A percentile compares a stretch with the other conserved stretches of the same genome.
These are phyloP conservation scores for Funneliformis caledonium DNA, from an alignment of 371 early-diverging fungal species.

Conservation along the genomic window DNA sequence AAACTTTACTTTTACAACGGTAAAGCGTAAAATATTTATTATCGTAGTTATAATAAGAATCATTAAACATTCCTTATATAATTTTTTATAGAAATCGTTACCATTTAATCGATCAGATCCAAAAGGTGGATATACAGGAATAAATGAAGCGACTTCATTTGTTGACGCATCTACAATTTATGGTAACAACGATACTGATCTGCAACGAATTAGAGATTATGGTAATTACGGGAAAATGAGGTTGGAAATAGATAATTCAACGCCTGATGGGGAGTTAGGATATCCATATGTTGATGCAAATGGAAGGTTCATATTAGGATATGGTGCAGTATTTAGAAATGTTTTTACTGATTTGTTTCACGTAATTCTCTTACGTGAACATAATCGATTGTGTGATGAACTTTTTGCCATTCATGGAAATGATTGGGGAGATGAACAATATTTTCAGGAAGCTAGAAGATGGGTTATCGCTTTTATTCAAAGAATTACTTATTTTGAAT, in stretches of 20 bases:
- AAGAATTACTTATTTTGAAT: conserved; percentile 4
- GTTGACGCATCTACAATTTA: conserved; percentile 12
- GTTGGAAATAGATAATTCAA: neutral
- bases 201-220: neutral
- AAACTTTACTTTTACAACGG: neutral
- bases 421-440: conserved; percentile 20
- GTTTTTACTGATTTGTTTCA: conserved; percentile 11
- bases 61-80: neutral
- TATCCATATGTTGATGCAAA: neutral
- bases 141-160: conserved; percentile 19
- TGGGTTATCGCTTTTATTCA: conserved; percentile 26
- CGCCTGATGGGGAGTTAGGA: conserved; percentile 15
- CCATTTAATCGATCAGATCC: neutral
- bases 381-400: conserved; percentile 27
- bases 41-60: neutral
- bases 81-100: neutral
- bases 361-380: conserved; percentile 14
- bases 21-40: neutral
- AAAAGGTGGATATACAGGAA: neutral
- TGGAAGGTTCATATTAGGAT: neutral
- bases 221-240: neutral
- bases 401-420: neutral
- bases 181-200: neutral
- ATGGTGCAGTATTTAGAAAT: neutral
- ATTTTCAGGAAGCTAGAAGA: conserved; percentile 26